Percentiles rank a stretch among this genome's conserved stretches.
phyloP scores from a whole-genome alignment of 305 asterid species.

The Petunia hybrid region DNA sequence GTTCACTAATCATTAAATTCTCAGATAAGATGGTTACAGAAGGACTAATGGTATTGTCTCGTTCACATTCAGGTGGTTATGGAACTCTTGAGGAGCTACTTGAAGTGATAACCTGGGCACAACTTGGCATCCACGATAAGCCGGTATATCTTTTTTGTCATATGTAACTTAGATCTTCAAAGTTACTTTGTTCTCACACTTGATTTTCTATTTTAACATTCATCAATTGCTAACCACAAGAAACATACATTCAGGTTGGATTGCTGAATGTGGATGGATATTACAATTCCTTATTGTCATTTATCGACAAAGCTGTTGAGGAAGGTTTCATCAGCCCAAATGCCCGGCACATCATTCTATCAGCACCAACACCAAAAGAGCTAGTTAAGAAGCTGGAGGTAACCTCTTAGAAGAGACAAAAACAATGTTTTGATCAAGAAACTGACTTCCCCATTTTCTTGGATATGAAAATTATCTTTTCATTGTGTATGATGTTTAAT shows the following conservation, averaged over 20 bases:
- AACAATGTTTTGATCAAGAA: neutral
- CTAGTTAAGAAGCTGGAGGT: constrained; percentile 92
- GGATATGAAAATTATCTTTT: neutral
- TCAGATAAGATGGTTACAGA: neutral
- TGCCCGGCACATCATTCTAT: constrained; percentile 88
- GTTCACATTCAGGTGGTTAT: constrained; percentile 73
- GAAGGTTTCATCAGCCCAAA: constrained; percentile 84
- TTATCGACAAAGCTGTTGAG: constrained; percentile 92
- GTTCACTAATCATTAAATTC: neutral
- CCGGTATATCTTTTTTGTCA: constrained; percentile 57
- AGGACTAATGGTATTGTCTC: neutral
- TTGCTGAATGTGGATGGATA: constrained; percentile 91
- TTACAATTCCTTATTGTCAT: constrained; percentile 75
- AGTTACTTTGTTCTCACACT: neutral
- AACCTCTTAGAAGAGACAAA: constrained; percentile 4
- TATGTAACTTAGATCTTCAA: neutral
- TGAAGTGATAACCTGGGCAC: constrained; percentile 98
- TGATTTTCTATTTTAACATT: neutral
- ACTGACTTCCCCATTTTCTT: neutral
- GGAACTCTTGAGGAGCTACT: constrained; percentile 95
- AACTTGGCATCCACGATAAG: constrained; percentile 94
- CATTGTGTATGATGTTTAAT: neutral
- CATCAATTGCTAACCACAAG: constrained; percentile 1
- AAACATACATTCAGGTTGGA: constrained; percentile 63
- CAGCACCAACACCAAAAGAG: constrained; percentile 82